These are phyloP conservation scores for Penicillium thymicola DNA, from an alignment of 2,329 filamentous ascomycete genomes.

Conservation along the genomic window DNA sequence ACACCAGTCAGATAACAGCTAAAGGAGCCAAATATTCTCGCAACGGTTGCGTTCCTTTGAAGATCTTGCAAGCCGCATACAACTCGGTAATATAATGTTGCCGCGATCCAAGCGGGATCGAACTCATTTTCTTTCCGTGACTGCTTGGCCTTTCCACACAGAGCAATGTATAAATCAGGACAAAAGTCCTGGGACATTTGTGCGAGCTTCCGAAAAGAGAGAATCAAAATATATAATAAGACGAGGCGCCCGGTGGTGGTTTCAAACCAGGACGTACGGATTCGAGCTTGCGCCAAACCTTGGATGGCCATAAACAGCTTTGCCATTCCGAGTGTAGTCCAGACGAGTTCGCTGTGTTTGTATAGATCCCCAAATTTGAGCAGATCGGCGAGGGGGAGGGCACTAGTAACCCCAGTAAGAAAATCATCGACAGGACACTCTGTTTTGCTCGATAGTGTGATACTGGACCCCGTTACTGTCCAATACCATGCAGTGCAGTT, in stretches of 20 bases:
- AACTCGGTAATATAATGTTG: slow-evolving; percentile 17
- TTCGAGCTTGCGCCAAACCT: slow-evolving; percentile 8
- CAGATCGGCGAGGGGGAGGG: slow-evolving; percentile 5
- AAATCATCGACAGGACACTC: not conserved
- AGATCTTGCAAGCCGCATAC: slow-evolving; percentile 8
- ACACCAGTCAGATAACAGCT: not conserved
- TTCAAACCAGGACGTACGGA: slow-evolving; percentile 9
- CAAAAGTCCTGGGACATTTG: slow-evolving; percentile 18
- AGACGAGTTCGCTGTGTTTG: slow-evolving; percentile 3
- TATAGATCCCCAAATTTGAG: not conserved
- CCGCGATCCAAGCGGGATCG: slow-evolving; percentile 17
- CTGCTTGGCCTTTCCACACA: slow-evolving; percentile 11
- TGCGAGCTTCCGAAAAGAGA: slow-evolving; percentile 15
- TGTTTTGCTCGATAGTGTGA: not conserved
- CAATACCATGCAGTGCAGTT: slow-evolving; percentile 9
- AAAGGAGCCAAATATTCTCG: slow-evolving; percentile 6
- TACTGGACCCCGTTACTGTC: not conserved
- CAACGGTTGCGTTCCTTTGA: not conserved
- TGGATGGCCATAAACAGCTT: slow-evolving; percentile 16
- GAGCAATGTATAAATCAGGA: slow-evolving; percentile 5
- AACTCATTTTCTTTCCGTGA: not conserved
- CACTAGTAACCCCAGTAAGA: slow-evolving; percentile 5
- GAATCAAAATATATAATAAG: slow-evolving; percentile 16
- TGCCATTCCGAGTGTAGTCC: slow-evolving; percentile 13
- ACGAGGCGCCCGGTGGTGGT: slow-evolving; percentile 8